phyloP scores from a whole-genome alignment of 1,284 basidiomycete genomes.

The Mycosarcoma maydis region DNA sequence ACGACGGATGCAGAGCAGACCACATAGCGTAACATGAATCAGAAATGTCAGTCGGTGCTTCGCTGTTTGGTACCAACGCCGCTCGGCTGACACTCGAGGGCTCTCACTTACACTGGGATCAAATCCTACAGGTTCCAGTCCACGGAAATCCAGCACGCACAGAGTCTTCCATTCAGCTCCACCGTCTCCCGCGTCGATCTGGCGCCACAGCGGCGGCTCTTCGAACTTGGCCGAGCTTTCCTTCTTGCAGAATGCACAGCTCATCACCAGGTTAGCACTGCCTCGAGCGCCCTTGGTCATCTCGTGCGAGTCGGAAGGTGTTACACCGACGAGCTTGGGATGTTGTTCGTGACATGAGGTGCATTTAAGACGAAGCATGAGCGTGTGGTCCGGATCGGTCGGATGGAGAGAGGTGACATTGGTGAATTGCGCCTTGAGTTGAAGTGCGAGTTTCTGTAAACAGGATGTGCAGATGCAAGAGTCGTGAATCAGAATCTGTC shows the following conservation, averaged over 20 bases:
- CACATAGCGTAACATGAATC: too few relatives aligned
- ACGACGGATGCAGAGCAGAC: too few relatives aligned
- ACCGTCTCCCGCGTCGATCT: conserved; percentile 30
- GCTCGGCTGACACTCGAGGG: too few relatives aligned
- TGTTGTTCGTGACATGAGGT: conserved; percentile 63
- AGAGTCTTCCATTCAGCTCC: conserved; percentile 52
- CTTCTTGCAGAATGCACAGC: conserved; percentile 59
- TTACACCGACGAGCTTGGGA: conserved; percentile 55
- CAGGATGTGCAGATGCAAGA: background rate
- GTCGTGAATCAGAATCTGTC: too few relatives aligned
- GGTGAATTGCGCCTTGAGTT: conserved; percentile 58
- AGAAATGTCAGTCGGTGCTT: too few relatives aligned
- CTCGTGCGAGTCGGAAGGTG: conserved; percentile 50
- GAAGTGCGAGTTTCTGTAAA: conserved; percentile 51
- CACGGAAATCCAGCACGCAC: conserved; percentile 62
- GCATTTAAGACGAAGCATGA: conserved; percentile 61
- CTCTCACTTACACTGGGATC: conserved; percentile 26
- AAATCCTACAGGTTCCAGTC: conserved; percentile 54
- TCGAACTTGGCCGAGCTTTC: conserved; percentile 55
- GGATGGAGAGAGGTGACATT: conserved; percentile 57
- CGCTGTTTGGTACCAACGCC: too few relatives aligned
- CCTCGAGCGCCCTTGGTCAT: conserved; percentile 56
- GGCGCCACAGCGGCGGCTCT: conserved; percentile 53
- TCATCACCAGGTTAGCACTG: conserved; percentile 60
- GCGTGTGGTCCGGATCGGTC: conserved; percentile 50